Evolutionary conservation across 2,329 filamentous ascomycete species (phyloP), one percentile per base, ranked within the genome.

Genomic region (Penicillium sp.): DNA sequence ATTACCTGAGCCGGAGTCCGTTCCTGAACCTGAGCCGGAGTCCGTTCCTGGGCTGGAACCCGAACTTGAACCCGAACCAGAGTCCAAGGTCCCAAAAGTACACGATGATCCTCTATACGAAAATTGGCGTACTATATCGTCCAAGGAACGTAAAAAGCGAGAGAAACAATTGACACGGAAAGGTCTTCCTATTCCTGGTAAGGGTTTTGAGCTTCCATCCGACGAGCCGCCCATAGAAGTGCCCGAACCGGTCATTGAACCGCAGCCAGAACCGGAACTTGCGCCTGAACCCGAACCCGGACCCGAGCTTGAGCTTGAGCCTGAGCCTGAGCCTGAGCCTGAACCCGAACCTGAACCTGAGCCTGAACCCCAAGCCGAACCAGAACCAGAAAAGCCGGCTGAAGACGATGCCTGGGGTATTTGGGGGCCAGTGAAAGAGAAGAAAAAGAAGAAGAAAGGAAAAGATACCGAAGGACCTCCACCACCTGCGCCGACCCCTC

Each of bases 401-500:
- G 64, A 66, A 14, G 67, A 66, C 8, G 62, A 66, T 19, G 45
- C 58, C 4, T 73, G 70, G 70, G 67, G 63, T 18, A 62, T 70
- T 32, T 77, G 72, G 73, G 70, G 62, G 2, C 41, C 64, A 7
- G 61, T 67, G 4, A 77, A 76, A 40, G 71, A 73, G 23, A 83
- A 81, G 63, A 82, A 80, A 61, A 72, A 73, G 61, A 69, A 69
- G 1, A 79, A 78, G 60, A 83, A 79, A 64, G 71, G 66, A 51
- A 80, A 73, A 58, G 67, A 70, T 46, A 58, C 74, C 44, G 67
- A 71, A 49, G 74, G 76, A 30, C 75, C 75, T 47, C 78, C 78
- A 30, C 78, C 78, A 34, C 77, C 76, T 16, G 78, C 75, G 19
- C 78, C 78, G 2, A 78, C 76, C 32, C 77, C 78, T 41, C 78